Percentiles rank a stretch among this genome's conserved stretches.
Conservation (phyloP, 2,329 filamentous ascomycete species). For the Metarhizium brunneum region DNA sequence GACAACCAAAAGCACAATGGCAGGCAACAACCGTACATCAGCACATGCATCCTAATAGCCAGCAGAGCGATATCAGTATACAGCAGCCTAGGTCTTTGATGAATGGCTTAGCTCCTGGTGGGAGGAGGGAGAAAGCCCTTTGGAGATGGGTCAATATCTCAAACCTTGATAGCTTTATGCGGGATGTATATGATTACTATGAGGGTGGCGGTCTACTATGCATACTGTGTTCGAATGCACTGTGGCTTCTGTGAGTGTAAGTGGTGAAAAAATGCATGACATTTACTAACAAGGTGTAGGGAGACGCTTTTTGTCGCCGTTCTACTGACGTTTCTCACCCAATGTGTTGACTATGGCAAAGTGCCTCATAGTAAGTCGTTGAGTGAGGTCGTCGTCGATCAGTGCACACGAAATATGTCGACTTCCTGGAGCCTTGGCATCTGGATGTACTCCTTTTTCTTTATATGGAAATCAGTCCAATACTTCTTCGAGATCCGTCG, state of each 20-base stretch:
- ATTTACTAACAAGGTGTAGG: conserved; percentile 27
- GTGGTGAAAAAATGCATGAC: neutral
- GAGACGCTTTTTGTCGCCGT: conserved; percentile 76
- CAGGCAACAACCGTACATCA: conserved; percentile 44
- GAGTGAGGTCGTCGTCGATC: conserved; percentile 50
- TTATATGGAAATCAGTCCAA: conserved; percentile 70
- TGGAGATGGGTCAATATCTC: conserved; percentile 91
- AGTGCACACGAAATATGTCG: conserved; percentile 70
- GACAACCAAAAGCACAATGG: conserved; percentile 40
- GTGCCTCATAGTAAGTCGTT: conserved; percentile 55
- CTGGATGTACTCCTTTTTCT: conserved; percentile 80
- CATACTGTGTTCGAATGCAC: conserved; percentile 61
- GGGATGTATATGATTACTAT: conserved; percentile 80
- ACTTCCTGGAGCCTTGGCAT: conserved; percentile 67
- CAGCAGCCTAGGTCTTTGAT: conserved; percentile 19
- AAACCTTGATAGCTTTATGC: conserved; percentile 80
- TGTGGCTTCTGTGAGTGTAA: conserved; percentile 62
- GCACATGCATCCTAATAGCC: conserved; percentile 33
- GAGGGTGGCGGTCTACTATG: conserved; percentile 76
- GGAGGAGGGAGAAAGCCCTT: conserved; percentile 62
- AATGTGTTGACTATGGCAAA: conserved; percentile 74
- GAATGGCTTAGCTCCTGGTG: conserved; percentile 21
- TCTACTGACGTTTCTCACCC: conserved; percentile 73
- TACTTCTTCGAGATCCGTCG: conserved; percentile 65
- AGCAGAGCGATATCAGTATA: conserved; percentile 5